Evolutionary conservation across 2,329 filamentous ascomycete genomes (phyloP).

Genomic region (Helminthosporium solani): DNA sequence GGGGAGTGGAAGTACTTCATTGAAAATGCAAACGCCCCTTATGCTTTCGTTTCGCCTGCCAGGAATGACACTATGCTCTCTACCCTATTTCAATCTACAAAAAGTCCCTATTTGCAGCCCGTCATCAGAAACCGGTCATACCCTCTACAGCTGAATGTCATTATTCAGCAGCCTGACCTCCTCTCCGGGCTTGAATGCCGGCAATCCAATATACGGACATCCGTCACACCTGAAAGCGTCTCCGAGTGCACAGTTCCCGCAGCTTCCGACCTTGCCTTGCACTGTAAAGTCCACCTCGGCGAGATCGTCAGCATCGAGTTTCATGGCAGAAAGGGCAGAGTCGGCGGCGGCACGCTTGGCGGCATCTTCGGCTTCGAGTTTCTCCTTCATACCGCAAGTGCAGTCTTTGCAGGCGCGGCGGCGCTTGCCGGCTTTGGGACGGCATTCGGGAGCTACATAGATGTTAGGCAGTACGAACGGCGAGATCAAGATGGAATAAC

Average conservation of each 20-base stretch:
- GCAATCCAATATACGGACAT: slow-evolving; percentile 85
- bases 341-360: slow-evolving; percentile 66
- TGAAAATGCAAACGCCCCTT: neutral
- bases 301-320: slow-evolving; percentile 75
- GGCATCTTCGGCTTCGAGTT: slow-evolving; percentile 81
- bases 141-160: slow-evolving; percentile 69
- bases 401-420: slow-evolving; percentile 97
- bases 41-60: neutral
- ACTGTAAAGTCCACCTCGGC: slow-evolving; percentile 95
- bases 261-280: slow-evolving; percentile 93
- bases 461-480: slow-evolving; percentile 8
- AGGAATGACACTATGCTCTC: neutral
- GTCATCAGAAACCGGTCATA: neutral
- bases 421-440: slow-evolving; percentile 82
- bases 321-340: slow-evolving; percentile 63
- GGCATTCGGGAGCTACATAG: slow-evolving; percentile 73
- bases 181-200: slow-evolving; percentile 95
- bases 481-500: slow-evolving; percentile 39
- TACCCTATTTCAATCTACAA: neutral
- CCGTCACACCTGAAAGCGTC: slow-evolving; percentile 70
- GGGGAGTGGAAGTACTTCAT: neutral
- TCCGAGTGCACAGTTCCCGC: slow-evolving; percentile 89
- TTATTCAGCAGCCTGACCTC: slow-evolving; percentile 88
- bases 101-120: neutral
- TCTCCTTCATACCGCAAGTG: slow-evolving; percentile 86